phyloP scores from a whole-genome alignment of 2,329 filamentous ascomycete genomes.

The Penicillium hordei region DNA sequence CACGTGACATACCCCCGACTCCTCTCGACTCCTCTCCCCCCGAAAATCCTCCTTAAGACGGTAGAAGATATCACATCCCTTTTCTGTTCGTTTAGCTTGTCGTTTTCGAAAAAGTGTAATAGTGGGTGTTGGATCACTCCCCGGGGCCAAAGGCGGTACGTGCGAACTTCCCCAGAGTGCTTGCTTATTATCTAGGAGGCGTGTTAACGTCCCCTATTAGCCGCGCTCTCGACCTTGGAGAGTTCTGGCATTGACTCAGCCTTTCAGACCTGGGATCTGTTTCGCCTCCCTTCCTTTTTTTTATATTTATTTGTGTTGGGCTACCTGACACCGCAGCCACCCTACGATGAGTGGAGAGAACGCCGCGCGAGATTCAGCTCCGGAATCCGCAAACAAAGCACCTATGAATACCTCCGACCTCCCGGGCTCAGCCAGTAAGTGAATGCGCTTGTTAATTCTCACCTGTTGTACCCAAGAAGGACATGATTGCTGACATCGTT shows the following conservation, averaged over 20 bases:
- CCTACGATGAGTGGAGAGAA: constrained; percentile 36
- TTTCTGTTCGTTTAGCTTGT: constrained; percentile 14
- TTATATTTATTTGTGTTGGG: constrained; percentile 12
- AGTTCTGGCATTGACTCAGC: constrained; percentile 11
- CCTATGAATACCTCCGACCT: constrained; percentile 34
- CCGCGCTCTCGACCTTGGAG: constrained; percentile 14
- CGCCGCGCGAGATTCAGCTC: constrained; percentile 34
- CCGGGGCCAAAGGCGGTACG: constrained; percentile 16
- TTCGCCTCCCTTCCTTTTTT: constrained; percentile 11
- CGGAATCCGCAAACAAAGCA: constrained; percentile 31
- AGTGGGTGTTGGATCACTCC: constrained; percentile 12
- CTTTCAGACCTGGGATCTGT: constrained; percentile 5
- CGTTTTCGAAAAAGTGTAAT: constrained; percentile 7
- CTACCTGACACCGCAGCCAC: constrained; percentile 19
- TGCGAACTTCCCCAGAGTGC: constrained; percentile 2
- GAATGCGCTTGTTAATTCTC: background rate
- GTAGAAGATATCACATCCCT: background rate
- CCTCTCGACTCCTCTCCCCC: constrained; percentile 17
- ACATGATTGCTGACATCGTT: constrained; percentile 15
- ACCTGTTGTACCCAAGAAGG: constrained; percentile 1
- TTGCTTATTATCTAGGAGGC: constrained; percentile 16
- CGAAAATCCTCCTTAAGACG: constrained; percentile 1
- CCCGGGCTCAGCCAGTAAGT: constrained; percentile 32
- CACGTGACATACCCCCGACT: constrained; percentile 25
- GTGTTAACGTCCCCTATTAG: constrained; percentile 17